A percentile compares a stretch with the other conserved stretches of the same genome.
Evolutionary conservation across 257 asterid genomes (phyloP).

Genomic region (Solanum piurae): DNA sequence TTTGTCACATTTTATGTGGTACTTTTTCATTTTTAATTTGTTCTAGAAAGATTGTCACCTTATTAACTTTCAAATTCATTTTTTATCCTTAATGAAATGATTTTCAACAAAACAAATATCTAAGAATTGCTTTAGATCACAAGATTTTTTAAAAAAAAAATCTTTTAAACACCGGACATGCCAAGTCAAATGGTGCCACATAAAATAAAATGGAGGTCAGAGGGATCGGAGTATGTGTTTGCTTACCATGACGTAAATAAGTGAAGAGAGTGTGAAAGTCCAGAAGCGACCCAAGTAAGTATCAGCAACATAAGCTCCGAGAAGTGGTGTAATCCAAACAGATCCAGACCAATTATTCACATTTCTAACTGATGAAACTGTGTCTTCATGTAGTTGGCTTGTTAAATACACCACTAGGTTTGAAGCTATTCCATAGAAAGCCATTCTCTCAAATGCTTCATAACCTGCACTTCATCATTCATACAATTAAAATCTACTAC

Average conservation of each 20-base stretch:
- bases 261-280: constrained; percentile 79
- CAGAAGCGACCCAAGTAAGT: constrained; percentile 82
- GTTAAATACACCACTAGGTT: constrained; percentile 79
- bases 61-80: too few relatives aligned
- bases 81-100: too few relatives aligned
- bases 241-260: constrained; percentile 68
- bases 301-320: constrained; percentile 83
- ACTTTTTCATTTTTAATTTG: too few relatives aligned
- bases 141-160: too few relatives aligned
- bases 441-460: constrained; percentile 92
- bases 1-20: too few relatives aligned
- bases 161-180: too few relatives aligned
- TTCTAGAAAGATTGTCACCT: too few relatives aligned
- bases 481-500: too few relatives aligned
- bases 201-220: too few relatives aligned
- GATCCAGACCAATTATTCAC: constrained; percentile 90
- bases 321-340: constrained; percentile 84
- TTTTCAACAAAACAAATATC: too few relatives aligned
- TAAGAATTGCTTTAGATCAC: too few relatives aligned
- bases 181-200: too few relatives aligned
- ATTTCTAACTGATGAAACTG: constrained; percentile 61
- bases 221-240: not conserved
- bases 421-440: constrained; percentile 87
- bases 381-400: constrained; percentile 78
- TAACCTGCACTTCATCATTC: constrained; percentile 25